Evolutionary conservation across 495 filamentous ascomycete genomes (phyloP), one percentile per base, ranked within the genome.

Genomic region (Hypoxylon subgilvum): DNA sequence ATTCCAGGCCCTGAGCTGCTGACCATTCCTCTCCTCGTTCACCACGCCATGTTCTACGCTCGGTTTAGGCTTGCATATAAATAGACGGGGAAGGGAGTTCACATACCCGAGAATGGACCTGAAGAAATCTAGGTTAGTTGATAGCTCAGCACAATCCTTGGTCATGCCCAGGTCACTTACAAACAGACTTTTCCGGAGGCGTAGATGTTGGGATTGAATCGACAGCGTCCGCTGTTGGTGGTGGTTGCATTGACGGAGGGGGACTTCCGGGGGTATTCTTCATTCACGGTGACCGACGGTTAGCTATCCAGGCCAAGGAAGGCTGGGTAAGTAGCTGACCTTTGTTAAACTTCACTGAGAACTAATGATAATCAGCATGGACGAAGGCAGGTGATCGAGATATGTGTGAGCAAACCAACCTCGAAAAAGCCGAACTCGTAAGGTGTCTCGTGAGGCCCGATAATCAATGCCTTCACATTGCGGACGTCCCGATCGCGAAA

Each of bases 361-460:
- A 90, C 86, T 89, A 53, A 23, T 44, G 8, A 10, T 14, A 31
- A 40, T 76, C 53, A 77, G 71, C 55, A 46, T 52, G 30, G 23
- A 30, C 13, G 22, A 35, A 1, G 17, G 32, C n/a, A 6, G 8
- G 49, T 21, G 4, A 17, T 3, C 21, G 4, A 10, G 3, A 4
- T 17, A n/a, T 16, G 16, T 3, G 3, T 18, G 49, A 22, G n/a
- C 1, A 13, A 34, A 72, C 79, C 35, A 40, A 93, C 91, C 84
- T 96, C 90, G 66, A 96, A 98, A 79, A 96, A 97, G 3, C 93
- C 94, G 67, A 96, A 95, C 64, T 97, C 91, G 70, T 98, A 98
- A 0, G 94, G 92, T 0, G 94, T 96, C 47, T 93, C 92, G 41
- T 94, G 92, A 6, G 95, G 93, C 0, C 94, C 94, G 47, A 98